These are phyloP conservation scores for Triticum monococcum DNA, from an alignment of 176 grass and related monocot species.

Conservation along the genomic window DNA sequence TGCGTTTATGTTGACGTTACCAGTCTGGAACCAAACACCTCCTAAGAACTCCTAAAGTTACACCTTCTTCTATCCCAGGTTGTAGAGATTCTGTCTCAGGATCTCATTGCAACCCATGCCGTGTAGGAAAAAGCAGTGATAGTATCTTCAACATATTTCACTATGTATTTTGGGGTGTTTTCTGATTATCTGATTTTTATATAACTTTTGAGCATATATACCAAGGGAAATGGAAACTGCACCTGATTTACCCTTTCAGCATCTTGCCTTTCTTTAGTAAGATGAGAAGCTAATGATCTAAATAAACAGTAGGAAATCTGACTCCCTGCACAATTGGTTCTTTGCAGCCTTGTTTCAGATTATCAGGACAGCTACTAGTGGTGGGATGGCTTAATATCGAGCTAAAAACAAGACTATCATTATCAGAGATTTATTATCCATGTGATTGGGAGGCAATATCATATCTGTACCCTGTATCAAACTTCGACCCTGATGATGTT, in stretches of 20 bases:
- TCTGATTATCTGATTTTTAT: not conserved
- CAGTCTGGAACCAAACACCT: too few species aligned
- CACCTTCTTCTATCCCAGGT: not conserved
- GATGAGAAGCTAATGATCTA: not conserved
- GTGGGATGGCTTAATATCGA: slow-evolving; percentile 38
- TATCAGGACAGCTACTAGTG: slow-evolving; percentile 53
- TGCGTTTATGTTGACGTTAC: too few species aligned
- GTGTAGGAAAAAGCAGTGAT: not conserved
- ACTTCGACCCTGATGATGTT: slow-evolving; percentile 10
- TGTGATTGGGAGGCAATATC: slow-evolving; percentile 22
- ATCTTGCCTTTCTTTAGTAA: not conserved
- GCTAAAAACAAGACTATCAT: not conserved
- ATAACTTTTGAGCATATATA: not conserved
- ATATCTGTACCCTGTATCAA: slow-evolving; percentile 19
- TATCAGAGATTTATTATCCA: not conserved
- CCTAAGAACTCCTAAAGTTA: not conserved
- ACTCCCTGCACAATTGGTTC: not conserved
- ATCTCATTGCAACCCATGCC: not conserved
- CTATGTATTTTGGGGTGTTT: not conserved
- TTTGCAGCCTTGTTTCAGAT: slow-evolving; percentile 70
- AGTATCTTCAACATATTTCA: not conserved
- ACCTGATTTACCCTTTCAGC: not conserved
- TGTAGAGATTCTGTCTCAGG: not conserved
- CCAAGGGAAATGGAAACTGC: not conserved
- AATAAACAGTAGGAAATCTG: slow-evolving; percentile 9